Base-by-base conservation (phyloP, 2,329 filamentous ascomycete genomes). In the Aspergillus unguis region DNA sequence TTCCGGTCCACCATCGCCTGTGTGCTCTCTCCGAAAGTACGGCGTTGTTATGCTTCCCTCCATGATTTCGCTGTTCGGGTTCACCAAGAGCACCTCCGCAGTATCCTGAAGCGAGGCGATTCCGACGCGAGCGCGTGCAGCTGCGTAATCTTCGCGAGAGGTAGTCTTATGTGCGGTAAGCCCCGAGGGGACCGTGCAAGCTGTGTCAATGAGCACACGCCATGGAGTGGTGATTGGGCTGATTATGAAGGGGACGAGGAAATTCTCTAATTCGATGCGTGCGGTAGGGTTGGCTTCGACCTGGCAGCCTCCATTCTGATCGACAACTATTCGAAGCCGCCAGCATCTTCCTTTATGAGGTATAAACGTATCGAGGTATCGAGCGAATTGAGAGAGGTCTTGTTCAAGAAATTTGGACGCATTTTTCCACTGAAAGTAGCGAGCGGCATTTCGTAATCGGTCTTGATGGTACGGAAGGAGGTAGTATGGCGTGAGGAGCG, bases 151-250 rank as follows among this genome's bases (percentile, higher is more conserved):
- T 7, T 77, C 74, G 10, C 92, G 83, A 44, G 80, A 76, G 0
- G 88, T 94, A 0, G 92, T 97, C 71, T 99, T 97, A 75, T 88
- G 88, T 53, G 86, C 85, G 0, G 92, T 96, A 65, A 86, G 88
- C n/a, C 83, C 79, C 0, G 79, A 79, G 0, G 79, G 75, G 0
- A 67, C 62, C 0, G 80, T 87, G 3, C 74, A 63, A 28, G 71
- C 53, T 0, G 73, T 72, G 66, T 87, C 85, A 9, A 86, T 63
- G 10, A 74, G 69, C 11, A 86, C 62, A n/a, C 58, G 64, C 77
- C 79, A 85, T 48, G 67, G 53, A 10, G 49, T 50, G 6, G 58
- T 45, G 8, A 50, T 50, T 37, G 43, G 46, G 44, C 11, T 50
- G 9, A 56, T 44, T 25, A 51, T 43, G 31, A 61, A 62, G 28